Conservation (phyloP, 23 red algal genomes). For the Gracilariopsis chorda region DNA sequence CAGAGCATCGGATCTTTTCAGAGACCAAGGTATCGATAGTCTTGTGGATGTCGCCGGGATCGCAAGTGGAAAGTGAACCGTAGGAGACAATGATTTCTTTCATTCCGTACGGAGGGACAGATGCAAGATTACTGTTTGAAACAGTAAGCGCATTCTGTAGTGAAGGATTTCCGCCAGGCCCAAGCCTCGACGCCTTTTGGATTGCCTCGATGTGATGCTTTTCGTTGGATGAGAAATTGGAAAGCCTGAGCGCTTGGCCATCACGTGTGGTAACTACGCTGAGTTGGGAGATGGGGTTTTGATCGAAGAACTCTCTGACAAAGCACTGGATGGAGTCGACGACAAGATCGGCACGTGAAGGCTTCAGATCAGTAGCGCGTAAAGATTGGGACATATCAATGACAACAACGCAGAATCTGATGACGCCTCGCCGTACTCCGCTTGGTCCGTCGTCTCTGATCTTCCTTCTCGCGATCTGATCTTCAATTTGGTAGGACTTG, state of each 20-base stretch:
- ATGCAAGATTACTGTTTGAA: conserved; percentile 34
- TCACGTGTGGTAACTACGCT: conserved; percentile 73
- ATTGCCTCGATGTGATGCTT: conserved; percentile 76
- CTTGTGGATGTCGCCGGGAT: conserved; percentile 87
- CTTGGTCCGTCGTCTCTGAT: conserved; percentile 42
- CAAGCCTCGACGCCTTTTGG: conserved; percentile 39
- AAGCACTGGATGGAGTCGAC: conserved; percentile 36
- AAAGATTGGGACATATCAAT: conserved; percentile 79
- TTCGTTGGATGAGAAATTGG: conserved; percentile 49
- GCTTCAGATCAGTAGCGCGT: conserved; percentile 70
- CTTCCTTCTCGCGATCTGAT: conserved; percentile 53
- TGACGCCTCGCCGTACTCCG: conserved; percentile 78
- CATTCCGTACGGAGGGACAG: conserved; percentile 86
- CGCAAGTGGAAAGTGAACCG: conserved; percentile 82
- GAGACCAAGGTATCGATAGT: conserved; percentile 58
- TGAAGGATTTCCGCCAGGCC: conserved; percentile 73
- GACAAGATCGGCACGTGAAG: conserved; percentile 70
- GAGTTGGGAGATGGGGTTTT: conserved; percentile 96
- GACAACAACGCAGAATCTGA: conserved; percentile 84
- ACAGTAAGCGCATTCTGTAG: conserved; percentile 87
- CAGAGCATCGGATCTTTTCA: conserved; percentile 65
- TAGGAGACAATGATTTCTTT: conserved; percentile 82
- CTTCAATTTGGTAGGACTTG: conserved; percentile 35
- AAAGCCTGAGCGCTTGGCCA: conserved; percentile 62
- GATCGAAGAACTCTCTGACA: conserved; percentile 81